These are phyloP conservation scores for Polytrichum formosum DNA, from an alignment of 225 moss, liverwort and hornwort genomes.

Conservation along the genomic window DNA sequence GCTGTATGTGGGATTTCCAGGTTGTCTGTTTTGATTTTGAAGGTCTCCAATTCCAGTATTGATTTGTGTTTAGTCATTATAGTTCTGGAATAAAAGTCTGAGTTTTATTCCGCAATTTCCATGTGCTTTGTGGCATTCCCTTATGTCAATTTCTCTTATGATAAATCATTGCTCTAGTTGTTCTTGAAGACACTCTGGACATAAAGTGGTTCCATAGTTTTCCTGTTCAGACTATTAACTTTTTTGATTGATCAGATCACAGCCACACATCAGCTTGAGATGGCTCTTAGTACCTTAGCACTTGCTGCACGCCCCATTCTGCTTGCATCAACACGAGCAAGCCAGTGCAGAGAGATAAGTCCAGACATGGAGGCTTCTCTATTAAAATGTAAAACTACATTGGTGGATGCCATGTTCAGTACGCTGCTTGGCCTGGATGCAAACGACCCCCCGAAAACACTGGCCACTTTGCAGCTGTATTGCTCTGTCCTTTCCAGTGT, in stretches of 20 bases:
- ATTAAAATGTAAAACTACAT: conserved; percentile 49
- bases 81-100: too few species aligned
- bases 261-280: conserved; percentile 81
- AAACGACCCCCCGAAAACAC: conserved; percentile 80
- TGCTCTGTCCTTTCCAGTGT: conserved; percentile 84
- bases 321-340: conserved; percentile 48
- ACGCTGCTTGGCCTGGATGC: conserved; percentile 82
- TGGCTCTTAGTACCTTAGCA: conserved; percentile 62
- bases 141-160: too few species aligned
- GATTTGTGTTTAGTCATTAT: too few species aligned
- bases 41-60: too few species aligned
- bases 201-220: background rate
- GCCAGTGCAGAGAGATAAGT: conserved; percentile 29
- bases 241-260: conserved; percentile 51
- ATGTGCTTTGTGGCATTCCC: too few species aligned
- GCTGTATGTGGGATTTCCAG: too few species aligned
- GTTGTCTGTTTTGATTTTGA: too few species aligned
- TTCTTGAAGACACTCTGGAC: too few species aligned
- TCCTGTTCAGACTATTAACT: background rate
- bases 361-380: conserved; percentile 49
- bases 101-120: too few species aligned
- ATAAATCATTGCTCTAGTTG: too few species aligned
- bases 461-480: conserved; percentile 81
- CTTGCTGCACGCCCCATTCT: conserved; percentile 70
- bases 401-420: conserved; percentile 75